phyloP scores from a whole-genome alignment of 768 basidiomycete species.

The Lactifluus volemus region DNA sequence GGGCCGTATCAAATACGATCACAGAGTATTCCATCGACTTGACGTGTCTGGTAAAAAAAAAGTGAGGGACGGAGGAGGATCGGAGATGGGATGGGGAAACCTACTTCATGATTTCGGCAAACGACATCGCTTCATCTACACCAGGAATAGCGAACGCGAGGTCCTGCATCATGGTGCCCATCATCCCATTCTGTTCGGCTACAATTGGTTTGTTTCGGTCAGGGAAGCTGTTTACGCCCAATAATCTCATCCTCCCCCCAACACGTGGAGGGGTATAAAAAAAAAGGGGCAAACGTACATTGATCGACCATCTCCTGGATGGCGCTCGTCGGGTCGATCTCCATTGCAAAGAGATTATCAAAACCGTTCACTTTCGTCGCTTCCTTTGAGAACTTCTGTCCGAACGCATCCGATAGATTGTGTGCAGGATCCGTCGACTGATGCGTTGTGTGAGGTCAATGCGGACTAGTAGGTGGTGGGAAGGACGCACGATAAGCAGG shows the following conservation, averaged over 20 bases:
- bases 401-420: constrained; percentile 97
- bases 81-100: constrained; percentile 18
- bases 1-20: constrained; percentile 98
- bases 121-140: constrained; percentile 99
- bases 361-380: constrained; percentile 98
- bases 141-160: constrained; percentile 98
- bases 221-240: not conserved
- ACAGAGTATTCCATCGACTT: constrained; percentile 99
- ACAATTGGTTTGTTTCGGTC: not conserved
- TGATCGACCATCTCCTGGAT: constrained; percentile 99
- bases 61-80: not conserved
- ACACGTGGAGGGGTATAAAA: not conserved
- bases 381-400: constrained; percentile 98
- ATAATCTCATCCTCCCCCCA: not conserved
- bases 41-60: constrained; percentile 61
- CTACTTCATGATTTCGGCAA: constrained; percentile 99
- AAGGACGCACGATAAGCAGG: constrained; percentile 73
- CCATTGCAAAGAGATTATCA: constrained; percentile 95
- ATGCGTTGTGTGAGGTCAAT: not conserved
- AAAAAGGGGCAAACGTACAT: constrained; percentile 42
- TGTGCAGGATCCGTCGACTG: constrained; percentile 99
- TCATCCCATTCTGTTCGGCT: constrained; percentile 89
- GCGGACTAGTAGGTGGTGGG: not conserved
- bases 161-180: constrained; percentile 99
- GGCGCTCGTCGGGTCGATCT: constrained; percentile 96